Evolutionary conservation across 257 asterid genomes (phyloP).

Genomic region (Solanum tarijense): DNA sequence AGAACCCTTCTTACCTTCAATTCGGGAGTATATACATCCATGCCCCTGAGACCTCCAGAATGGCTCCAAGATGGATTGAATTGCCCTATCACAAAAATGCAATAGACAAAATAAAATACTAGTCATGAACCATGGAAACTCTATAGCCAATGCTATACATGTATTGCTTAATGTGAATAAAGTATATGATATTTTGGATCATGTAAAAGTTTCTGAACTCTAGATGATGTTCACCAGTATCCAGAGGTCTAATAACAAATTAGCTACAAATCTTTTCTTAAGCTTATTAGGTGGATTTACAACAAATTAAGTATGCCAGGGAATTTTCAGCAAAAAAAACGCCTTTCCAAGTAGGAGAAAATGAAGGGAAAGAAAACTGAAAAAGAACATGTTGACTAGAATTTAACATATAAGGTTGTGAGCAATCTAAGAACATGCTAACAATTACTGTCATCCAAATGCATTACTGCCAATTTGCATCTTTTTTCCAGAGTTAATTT

Average conservation of each 20-base stretch:
- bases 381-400: background rate
- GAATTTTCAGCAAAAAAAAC: background rate
- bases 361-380: background rate
- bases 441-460: background rate
- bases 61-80: conserved; percentile 26
- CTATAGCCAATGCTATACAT: background rate
- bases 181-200: background rate
- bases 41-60: conserved; percentile 24
- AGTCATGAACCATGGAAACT: background rate
- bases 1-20: conserved; percentile 20
- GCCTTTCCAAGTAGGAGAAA: background rate
- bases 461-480: background rate
- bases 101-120: background rate
- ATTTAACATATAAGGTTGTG: background rate
- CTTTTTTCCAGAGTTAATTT: background rate
- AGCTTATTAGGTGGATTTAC: background rate
- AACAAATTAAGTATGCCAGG: background rate
- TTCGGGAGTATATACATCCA: conserved; percentile 28
- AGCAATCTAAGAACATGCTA: background rate
- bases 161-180: background rate
- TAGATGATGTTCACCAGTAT: background rate
- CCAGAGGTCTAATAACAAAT: background rate
- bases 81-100: conserved; percentile 10
- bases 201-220: background rate
- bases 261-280: background rate